Base-by-base conservation (phyloP, 768 basidiomycete genomes). In the Candolleomyces efflorescens region DNA sequence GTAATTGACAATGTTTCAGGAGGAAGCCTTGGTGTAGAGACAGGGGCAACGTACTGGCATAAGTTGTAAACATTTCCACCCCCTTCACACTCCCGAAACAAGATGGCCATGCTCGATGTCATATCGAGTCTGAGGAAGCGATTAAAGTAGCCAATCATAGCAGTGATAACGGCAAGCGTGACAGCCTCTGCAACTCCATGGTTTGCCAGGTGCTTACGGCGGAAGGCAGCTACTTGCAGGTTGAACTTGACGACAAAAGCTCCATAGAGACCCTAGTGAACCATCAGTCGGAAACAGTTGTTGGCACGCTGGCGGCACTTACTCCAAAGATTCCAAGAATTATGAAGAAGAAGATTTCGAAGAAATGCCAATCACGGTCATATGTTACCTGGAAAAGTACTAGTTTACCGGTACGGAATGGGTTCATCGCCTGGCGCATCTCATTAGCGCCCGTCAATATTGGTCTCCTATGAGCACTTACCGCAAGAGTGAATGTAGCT, bases 301-400 rank as follows among this genome's bases (percentile, higher is more conserved):
- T 55, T 27, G 12, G 15, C n/a, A 22, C 15, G 45, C 55, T 24
- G 38, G 5, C 17, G 20, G 23, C 20, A 73, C 84, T 60, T 67
- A 96, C 96, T 49, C 97, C 97, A 70, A 99, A 99, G 60, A 98
- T 81, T 10, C 97, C 97, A 43, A 99, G 83, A 58, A 98, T 83
- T 54, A 98, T 80, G 72, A 95, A 99, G 71, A 96, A 96, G 17
- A 97, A 88, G 52, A 99, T 91, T 68, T 98, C 97, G 67, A 98
- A 98, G 74, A 96, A 98, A 68, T 98, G 97, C 97, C 97, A 99
- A 66, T 94, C 94, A 32, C 96, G 83, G 68, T 90, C 91, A 70
- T 98, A 99, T 2, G 94, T 95, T 64, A 99, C 93, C 68, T 98
- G 95, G 76, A 99, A 99, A 60, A 98, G 75, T 67, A 99, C 97